Base-by-base conservation (phyloP, 306 rosid species). In the Myrica gale region DNA sequence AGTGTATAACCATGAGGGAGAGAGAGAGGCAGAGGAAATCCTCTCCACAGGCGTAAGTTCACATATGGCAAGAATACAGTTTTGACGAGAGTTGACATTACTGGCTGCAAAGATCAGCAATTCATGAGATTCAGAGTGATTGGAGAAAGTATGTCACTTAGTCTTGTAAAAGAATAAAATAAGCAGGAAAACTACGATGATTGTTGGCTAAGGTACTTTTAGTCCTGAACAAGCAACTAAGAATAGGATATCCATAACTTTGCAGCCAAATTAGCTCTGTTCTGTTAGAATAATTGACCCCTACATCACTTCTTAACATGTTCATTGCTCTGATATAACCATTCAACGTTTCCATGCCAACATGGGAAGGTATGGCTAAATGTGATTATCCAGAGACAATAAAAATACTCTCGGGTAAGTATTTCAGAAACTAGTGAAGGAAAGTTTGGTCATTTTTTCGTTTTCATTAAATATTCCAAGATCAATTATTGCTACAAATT, bases 21-120 rank as follows among this genome's bases (percentile, higher is more conserved):
- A 47, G 87, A 69, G 69, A 72, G 57, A 17, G 96, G 98, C 81
- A 91, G 72, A 54, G 90, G 83, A 47, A 88, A 23, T 81, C 98
- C 98, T 68, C 52, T 75, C 69, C 67, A 69, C 21, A 94, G 82
- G 71, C 79, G 69, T 54, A 78, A 68, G 82, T 94, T 88, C 75
- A 85, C 69, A 26, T 74, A 82, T 0, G 98, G 96, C 63, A 94
- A 2, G 46, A 88, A 13, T 21, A 76, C 69, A 0, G 87, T 84
- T 85, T 78, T 87, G 74, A 94, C 86, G 74, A 82, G 19, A 23
- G 78, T 65, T 74, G 87, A 85, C 69, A 86, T 32, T 17, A 78
- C 74, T 43, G 84, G 58, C 98, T 91, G 94, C 89, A 91, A 48
- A 82, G 26, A 74, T 84, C 32, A 55, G 8, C 73, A 74, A 4